phyloP scores from a whole-genome alignment of 768 basidiomycete species.

The Lentinula edodes region DNA sequence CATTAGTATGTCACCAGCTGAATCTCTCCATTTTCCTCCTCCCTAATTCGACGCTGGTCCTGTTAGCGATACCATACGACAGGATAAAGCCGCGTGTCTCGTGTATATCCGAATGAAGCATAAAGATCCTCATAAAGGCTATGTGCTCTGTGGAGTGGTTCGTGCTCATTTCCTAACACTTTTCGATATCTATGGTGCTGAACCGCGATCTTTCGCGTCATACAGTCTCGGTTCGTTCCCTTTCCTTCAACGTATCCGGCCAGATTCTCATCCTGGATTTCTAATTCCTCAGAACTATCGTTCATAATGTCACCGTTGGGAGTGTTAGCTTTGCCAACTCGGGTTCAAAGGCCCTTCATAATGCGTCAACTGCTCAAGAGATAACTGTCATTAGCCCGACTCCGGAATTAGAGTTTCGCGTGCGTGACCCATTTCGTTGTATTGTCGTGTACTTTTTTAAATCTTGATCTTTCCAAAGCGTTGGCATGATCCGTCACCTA shows the following conservation, averaged over 20 bases:
- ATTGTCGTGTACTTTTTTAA: not conserved
- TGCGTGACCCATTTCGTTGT: conserved; percentile 18
- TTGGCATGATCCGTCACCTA: conserved; percentile 65
- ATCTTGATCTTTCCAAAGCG: conserved; percentile 31
- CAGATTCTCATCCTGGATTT: conserved; percentile 6
- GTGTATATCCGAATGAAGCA: conserved; percentile 76
- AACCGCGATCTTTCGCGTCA: not conserved
- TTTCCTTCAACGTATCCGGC: not conserved
- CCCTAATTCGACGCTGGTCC: not conserved
- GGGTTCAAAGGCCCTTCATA: conserved; percentile 71
- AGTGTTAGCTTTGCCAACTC: conserved; percentile 76
- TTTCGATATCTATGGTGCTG: not conserved
- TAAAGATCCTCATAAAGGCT: conserved; percentile 74
- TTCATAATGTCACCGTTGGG: conserved; percentile 69
- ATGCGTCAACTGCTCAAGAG: conserved; percentile 79
- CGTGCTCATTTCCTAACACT: conserved; percentile 22
- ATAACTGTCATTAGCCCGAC: conserved; percentile 66
- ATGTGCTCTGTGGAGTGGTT: conserved; percentile 70
- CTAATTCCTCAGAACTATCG: conserved; percentile 46
- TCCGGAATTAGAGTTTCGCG: conserved; percentile 50
- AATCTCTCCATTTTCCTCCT: not conserved
- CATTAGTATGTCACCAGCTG: conserved; percentile 52
- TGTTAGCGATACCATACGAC: conserved; percentile 65
- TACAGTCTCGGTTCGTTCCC: conserved; percentile 22
- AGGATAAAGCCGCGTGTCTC: conserved; percentile 76